A percentile compares a stretch with the other conserved stretches of the same genome.
Evolutionary conservation across 352 stramenopile genomes (phyloP).

Genomic region (Halophytophthora batemanensis): DNA sequence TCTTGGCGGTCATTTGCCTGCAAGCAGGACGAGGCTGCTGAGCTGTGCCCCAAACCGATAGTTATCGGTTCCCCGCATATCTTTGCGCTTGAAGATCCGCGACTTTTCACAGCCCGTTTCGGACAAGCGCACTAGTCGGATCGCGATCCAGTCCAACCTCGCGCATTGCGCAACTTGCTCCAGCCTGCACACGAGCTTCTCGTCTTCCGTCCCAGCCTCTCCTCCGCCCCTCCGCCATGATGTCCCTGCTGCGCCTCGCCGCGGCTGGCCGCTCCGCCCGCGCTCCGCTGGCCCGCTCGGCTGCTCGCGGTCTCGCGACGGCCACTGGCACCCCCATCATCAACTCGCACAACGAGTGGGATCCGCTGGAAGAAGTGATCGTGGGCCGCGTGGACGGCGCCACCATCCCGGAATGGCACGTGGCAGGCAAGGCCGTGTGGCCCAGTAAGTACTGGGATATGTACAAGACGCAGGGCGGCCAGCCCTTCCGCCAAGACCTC

Average conservation of each 20-base stretch:
- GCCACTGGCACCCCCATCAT: conserved; percentile 56
- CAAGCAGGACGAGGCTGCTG: too few relatives aligned
- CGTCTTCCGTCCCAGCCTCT: neutral
- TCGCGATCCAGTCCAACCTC: too few relatives aligned
- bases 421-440: conserved; percentile 88
- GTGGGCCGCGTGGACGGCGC: conserved; percentile 85
- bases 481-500: conserved; percentile 76
- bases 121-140: too few relatives aligned
- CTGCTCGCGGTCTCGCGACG: conserved; percentile 7
- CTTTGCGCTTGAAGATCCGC: too few relatives aligned
- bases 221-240: conserved; percentile 1
- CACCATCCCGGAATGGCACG: conserved; percentile 91
- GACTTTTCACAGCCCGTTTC: too few relatives aligned
- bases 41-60: too few relatives aligned
- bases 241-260: neutral
- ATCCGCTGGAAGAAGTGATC: conserved; percentile 89
- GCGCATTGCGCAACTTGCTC: neutral
- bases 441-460: conserved; percentile 88
- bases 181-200: neutral
- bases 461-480: conserved; percentile 83
- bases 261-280: neutral
- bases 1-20: too few relatives aligned
- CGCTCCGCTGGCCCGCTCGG: neutral
- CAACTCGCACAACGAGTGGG: conserved; percentile 91
- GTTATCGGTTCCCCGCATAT: too few relatives aligned